These are phyloP conservation scores for Aureobasidium sp. DNA, from an alignment of 2,329 filamentous ascomycete genomes.

Conservation along the genomic window DNA sequence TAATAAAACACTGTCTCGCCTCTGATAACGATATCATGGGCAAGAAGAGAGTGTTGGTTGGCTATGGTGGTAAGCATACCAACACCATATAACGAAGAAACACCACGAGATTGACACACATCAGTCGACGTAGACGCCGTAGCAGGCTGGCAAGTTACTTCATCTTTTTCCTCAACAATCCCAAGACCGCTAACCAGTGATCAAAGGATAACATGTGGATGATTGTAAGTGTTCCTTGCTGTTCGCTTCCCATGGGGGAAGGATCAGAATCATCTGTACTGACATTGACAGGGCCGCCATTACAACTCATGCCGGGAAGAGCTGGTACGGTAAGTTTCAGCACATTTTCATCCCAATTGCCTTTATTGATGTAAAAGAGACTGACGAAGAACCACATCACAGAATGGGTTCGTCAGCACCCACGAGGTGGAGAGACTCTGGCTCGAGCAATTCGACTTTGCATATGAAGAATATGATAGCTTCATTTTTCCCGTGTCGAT, in stretches of 20 bases:
- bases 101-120: too few species aligned
- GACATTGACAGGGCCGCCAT: slow-evolving; percentile 38
- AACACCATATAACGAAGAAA: slow-evolving; percentile 21
- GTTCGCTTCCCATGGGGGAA: too few species aligned
- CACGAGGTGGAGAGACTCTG: slow-evolving; percentile 37
- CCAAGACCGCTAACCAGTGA: slow-evolving; percentile 17
- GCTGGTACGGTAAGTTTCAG: slow-evolving; percentile 17
- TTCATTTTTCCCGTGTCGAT: slow-evolving; percentile 44
- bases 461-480: slow-evolving; percentile 39
- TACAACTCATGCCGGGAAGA: slow-evolving; percentile 30
- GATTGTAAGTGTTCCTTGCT: slow-evolving; percentile 27
- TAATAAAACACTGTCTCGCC: too few species aligned
- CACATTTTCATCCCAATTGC: neutral
- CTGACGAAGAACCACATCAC: neutral
- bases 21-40: slow-evolving; percentile 16
- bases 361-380: neutral
- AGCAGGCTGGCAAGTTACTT: neutral
- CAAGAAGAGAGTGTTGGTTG: slow-evolving; percentile 33
- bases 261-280: too few species aligned
- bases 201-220: slow-evolving; percentile 37
- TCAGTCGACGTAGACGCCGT: neutral
- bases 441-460: slow-evolving; percentile 42
- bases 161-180: slow-evolving; percentile 19
- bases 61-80: slow-evolving; percentile 33
- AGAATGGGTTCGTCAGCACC: slow-evolving; percentile 39